Evolutionary conservation across 768 basidiomycete species (phyloP).

Genomic region (Boletus tomentosulus): DNA sequence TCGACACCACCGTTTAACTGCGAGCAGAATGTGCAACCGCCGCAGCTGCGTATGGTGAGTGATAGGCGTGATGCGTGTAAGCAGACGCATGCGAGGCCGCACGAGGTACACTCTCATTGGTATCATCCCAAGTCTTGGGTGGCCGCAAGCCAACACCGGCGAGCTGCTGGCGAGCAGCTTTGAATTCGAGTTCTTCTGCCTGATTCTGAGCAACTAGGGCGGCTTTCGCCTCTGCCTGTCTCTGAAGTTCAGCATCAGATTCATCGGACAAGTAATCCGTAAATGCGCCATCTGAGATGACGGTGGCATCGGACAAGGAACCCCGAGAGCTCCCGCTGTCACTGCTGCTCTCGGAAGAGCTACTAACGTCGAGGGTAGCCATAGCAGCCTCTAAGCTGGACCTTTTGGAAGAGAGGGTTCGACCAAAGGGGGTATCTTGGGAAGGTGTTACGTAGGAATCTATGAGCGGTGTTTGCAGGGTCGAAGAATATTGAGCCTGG

Average conservation of each 20-base stretch:
- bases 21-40: slow-evolving; percentile 30
- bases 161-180: slow-evolving; percentile 73
- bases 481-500: slow-evolving; percentile 16
- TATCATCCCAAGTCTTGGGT: slow-evolving; percentile 71
- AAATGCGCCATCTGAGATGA: slow-evolving; percentile 83
- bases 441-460: slow-evolving; percentile 23
- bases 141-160: slow-evolving; percentile 70
- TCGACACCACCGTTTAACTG: slow-evolving; percentile 12
- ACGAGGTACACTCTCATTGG: slow-evolving; percentile 35
- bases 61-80: slow-evolving; percentile 27
- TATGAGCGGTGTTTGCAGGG: slow-evolving; percentile 15
- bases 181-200: slow-evolving; percentile 78
- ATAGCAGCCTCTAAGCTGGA: slow-evolving; percentile 37
- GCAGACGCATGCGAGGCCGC: slow-evolving; percentile 18
- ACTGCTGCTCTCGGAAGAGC: slow-evolving; percentile 57
- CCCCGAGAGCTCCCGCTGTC: slow-evolving; percentile 48
- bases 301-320: slow-evolving; percentile 67
- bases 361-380: slow-evolving; percentile 34
- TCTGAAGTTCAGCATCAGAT: slow-evolving; percentile 84
- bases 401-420: slow-evolving; percentile 31
- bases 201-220: slow-evolving; percentile 75
- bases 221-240: slow-evolving; percentile 79
- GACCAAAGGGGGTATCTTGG: slow-evolving; percentile 32
- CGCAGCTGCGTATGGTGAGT: slow-evolving; percentile 23
- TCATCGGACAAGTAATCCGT: slow-evolving; percentile 91